phyloP scores from a whole-genome alignment of 331 rosid species.

The Quercus phellos region DNA sequence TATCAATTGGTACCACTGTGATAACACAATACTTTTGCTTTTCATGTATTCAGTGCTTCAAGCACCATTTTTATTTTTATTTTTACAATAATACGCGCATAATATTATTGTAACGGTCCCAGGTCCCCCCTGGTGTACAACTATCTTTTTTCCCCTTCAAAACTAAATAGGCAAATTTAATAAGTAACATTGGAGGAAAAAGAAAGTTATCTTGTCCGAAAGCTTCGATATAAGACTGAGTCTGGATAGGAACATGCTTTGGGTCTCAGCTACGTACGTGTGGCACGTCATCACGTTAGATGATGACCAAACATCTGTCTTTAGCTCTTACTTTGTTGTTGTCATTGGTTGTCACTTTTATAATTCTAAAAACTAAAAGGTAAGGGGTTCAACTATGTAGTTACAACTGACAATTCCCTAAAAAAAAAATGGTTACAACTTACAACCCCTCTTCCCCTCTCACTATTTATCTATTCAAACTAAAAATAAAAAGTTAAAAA shows the following conservation, averaged over 20 bases:
- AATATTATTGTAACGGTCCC: neutral
- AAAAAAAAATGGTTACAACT: no score
- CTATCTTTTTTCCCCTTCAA: neutral
- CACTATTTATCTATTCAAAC: no score
- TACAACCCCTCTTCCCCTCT: no score
- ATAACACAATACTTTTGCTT: neutral
- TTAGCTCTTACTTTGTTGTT: no score
- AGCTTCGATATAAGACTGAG: neutral
- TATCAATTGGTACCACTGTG: no score
- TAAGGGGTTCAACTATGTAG: no score
- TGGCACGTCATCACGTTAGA: no score
- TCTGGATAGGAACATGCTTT: neutral
- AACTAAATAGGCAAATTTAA: neutral
- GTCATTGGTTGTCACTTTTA: no score
- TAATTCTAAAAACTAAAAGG: no score
- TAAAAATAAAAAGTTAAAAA: no score
- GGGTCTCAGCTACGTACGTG: neutral
- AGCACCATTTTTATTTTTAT: neutral
- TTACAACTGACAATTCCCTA: no score
- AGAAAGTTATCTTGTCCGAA: neutral
- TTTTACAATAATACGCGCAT: neutral
- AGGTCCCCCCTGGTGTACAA: neutral
- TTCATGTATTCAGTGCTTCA: neutral
- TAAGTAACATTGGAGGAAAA: neutral
- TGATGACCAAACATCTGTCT: no score